Evolutionary conservation across 345 rosid species (phyloP).

Genomic region (Carallia pectinifolia): DNA sequence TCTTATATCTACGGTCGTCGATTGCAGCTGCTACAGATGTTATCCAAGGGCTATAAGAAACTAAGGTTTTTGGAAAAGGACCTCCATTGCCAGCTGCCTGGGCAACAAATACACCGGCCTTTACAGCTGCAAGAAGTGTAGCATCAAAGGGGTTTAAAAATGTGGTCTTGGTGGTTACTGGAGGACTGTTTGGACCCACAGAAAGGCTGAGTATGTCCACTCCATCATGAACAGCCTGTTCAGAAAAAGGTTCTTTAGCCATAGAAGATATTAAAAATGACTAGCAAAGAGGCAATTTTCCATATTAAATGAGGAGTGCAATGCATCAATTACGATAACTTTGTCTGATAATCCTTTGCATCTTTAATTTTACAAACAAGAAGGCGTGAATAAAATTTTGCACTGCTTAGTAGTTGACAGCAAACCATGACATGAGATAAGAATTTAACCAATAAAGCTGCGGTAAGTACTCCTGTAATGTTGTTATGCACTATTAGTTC

Average conservation of each 20-base stretch:
- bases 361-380: too few relatives aligned
- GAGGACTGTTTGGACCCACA: conserved; percentile 96
- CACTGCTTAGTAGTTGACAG: background rate
- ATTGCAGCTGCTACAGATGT: conserved; percentile 95
- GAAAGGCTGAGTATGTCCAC: conserved; percentile 96
- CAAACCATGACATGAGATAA: background rate
- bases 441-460: conserved; percentile 5
- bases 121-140: conserved; percentile 93
- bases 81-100: conserved; percentile 99
- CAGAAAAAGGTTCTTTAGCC: background rate
- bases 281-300: too few relatives aligned
- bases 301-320: too few relatives aligned
- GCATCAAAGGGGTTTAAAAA: conserved; percentile 93
- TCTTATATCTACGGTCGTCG: conserved; percentile 93
- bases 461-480: background rate
- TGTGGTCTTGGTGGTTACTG: conserved; percentile 80
- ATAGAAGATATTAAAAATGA: too few relatives aligned
- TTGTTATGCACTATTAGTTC: background rate
- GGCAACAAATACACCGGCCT: conserved; percentile 96
- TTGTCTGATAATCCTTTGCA: too few relatives aligned
- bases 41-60: conserved; percentile 98
- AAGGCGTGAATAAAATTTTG: too few relatives aligned
- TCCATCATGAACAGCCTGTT: conserved; percentile 98
- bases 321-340: too few relatives aligned
- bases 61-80: conserved; percentile 91